A percentile compares a stretch with the other conserved stretches of the same genome.
These are phyloP conservation scores for Pythium monospermum DNA, from an alignment of 352 stramenopile species.

Conservation along the genomic window DNA sequence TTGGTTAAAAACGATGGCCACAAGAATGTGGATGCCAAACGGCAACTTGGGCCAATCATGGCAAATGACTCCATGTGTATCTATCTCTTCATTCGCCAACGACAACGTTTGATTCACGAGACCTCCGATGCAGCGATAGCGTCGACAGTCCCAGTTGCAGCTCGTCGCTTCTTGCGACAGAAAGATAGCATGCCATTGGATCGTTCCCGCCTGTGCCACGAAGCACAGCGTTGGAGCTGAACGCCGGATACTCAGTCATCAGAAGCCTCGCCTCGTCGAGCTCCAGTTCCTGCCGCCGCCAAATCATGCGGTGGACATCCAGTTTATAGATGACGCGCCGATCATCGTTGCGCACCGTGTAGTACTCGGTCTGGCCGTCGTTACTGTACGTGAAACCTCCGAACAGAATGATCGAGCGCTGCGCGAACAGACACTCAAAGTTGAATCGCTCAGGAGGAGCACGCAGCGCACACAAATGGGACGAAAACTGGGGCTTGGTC, in stretches of 20 bases:
- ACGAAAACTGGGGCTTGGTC: constrained; percentile 22
- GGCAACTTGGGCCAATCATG: neutral
- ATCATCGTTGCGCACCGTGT: constrained; percentile 2
- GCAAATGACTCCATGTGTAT: constrained; percentile 30
- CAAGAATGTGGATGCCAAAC: constrained; percentile 21
- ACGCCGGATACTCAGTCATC: neutral
- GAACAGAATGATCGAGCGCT: constrained; percentile 12
- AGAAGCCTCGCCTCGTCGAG: constrained; percentile 10
- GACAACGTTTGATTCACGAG: too few species aligned
- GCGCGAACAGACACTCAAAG: constrained; percentile 21
- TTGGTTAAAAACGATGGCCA: constrained; percentile 13
- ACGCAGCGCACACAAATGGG: constrained; percentile 16
- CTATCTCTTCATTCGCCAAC: too few species aligned
- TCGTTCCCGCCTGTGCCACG: neutral
- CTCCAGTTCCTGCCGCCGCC: constrained; percentile 37
- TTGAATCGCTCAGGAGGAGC: constrained; percentile 16
- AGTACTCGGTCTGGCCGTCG: constrained; percentile 18
- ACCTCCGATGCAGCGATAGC: too few species aligned
- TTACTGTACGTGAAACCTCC: constrained; percentile 18
- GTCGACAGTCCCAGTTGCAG: too few species aligned
- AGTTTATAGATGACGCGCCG: constrained; percentile 46
- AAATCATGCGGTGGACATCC: constrained; percentile 63
- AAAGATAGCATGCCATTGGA: constrained; percentile 20
- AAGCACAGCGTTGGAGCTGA: constrained; percentile 30
- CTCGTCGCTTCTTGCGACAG: constrained; percentile 6